Percentiles rank a stretch among this genome's conserved stretches.
These are phyloP conservation scores for Xylaria acuta DNA, from an alignment of 495 filamentous ascomycete genomes.

Conservation along the genomic window DNA sequence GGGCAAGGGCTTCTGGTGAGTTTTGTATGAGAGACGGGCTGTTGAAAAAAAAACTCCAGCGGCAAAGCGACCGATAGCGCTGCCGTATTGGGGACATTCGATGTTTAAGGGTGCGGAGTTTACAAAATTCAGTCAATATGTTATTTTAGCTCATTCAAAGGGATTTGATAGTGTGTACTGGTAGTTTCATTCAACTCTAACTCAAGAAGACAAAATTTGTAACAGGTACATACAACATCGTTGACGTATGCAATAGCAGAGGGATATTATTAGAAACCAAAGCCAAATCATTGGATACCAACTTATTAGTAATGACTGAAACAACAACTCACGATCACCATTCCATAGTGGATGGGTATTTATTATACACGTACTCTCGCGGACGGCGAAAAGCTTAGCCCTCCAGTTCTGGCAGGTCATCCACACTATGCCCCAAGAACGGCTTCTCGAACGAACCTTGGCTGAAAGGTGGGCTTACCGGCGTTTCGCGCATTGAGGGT, in stretches of 20 bases:
- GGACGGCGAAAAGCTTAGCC: conserved; percentile 1
- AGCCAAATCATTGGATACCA: neutral
- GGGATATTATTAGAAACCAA: neutral
- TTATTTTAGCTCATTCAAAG: neutral
- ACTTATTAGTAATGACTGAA: neutral
- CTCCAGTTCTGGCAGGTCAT: conserved; percentile 18
- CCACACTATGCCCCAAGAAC: neutral
- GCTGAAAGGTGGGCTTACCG: conserved; percentile 7
- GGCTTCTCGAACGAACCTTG: conserved; percentile 11
- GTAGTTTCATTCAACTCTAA: neutral
- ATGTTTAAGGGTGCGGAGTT: neutral
- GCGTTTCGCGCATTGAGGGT: conserved; percentile 8
- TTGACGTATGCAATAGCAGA: neutral
- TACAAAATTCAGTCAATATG: neutral
- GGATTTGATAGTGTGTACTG: neutral
- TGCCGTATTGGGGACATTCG: neutral
- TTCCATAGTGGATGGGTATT: neutral
- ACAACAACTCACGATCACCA: neutral
- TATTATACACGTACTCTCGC: conserved; percentile 5
- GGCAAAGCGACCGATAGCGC: neutral
- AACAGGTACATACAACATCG: neutral
- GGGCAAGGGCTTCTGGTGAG: neutral
- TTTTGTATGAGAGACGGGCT: neutral
- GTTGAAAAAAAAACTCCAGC: neutral
- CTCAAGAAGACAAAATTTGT: neutral